Conservation (phyloP, 768 basidiomycete species). For the Trametes maxima region DNA sequence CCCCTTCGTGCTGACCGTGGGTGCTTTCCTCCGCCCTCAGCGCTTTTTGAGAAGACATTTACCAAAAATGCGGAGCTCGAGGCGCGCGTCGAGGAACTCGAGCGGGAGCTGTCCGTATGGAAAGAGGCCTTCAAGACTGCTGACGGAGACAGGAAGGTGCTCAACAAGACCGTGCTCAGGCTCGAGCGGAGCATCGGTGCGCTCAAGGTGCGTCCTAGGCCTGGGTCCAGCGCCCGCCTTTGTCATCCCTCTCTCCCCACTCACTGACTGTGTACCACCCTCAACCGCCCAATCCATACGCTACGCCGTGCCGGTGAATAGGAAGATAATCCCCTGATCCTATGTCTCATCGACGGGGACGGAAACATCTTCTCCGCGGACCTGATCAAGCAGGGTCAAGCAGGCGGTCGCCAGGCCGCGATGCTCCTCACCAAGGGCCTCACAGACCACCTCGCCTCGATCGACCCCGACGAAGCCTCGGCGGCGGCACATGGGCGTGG, state of each 20-base stretch:
- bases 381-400: slow-evolving; percentile 34
- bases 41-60: slow-evolving; percentile 36
- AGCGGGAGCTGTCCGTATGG: slow-evolving; percentile 45
- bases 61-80: slow-evolving; percentile 36
- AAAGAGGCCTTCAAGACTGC: slow-evolving; percentile 40
- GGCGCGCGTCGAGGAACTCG: slow-evolving; percentile 38
- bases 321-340: slow-evolving; percentile 44
- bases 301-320: slow-evolving; percentile 9
- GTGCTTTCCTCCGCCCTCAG: slow-evolving; percentile 21
- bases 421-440: slow-evolving; percentile 39
- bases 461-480: slow-evolving; percentile 26
- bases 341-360: slow-evolving; percentile 44
- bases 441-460: slow-evolving; percentile 35
- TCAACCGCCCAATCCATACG: background rate
- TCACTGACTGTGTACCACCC: background rate
- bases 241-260: background rate
- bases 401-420: slow-evolving; percentile 41
- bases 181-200: slow-evolving; percentile 39
- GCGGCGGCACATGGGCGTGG: slow-evolving; percentile 27
- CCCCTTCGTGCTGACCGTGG: background rate
- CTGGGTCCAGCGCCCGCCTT: background rate
- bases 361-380: slow-evolving; percentile 42
- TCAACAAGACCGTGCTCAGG: slow-evolving; percentile 31
- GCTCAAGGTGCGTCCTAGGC: slow-evolving; percentile 31
- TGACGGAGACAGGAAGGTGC: slow-evolving; percentile 36